phyloP scores from a whole-genome alignment of 1,284 basidiomycete species.

The Heliocybe sulcata region DNA sequence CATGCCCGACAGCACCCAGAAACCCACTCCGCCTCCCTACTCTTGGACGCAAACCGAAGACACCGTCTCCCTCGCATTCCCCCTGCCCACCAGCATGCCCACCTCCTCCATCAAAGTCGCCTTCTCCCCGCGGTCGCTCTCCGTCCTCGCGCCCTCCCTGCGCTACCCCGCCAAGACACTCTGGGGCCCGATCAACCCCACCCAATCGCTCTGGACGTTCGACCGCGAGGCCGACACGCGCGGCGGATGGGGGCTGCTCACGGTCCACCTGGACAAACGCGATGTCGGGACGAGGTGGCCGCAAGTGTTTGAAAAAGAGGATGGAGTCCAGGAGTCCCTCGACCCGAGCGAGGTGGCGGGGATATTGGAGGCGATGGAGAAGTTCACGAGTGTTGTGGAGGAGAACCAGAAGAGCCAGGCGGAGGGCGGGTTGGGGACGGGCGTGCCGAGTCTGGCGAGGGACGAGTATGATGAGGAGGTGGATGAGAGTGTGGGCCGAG shows the following conservation, averaged over 20 bases:
- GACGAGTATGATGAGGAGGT: constrained; percentile 84
- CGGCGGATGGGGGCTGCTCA: constrained; percentile 51
- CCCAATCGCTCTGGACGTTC: constrained; percentile 84
- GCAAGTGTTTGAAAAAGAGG: constrained; percentile 67
- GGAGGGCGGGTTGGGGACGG: constrained; percentile 50
- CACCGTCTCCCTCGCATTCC: constrained; percentile 76
- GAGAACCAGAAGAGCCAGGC: constrained; percentile 48
- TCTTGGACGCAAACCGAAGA: constrained; percentile 89
- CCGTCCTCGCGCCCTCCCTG: constrained; percentile 36
- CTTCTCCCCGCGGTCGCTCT: constrained; percentile 39
- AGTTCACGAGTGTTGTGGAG: constrained; percentile 63
- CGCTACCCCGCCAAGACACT: constrained; percentile 56
- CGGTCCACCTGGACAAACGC: constrained; percentile 81
- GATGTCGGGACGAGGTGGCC: constrained; percentile 80
- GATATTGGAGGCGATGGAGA: constrained; percentile 78
- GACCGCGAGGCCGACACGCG: constrained; percentile 63
- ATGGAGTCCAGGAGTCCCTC: constrained; percentile 86
- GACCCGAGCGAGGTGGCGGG: constrained; percentile 76
- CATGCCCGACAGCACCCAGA: constrained; percentile 3
- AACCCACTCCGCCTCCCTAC: constrained; percentile 60
- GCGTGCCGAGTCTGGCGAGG: constrained; percentile 69
- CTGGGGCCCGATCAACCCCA: constrained; percentile 70
- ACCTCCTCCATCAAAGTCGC: constrained; percentile 59
- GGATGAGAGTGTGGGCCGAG: constrained; percentile 61
- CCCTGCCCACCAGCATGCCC: constrained; percentile 64